Base-by-base conservation (phyloP, 1,284 basidiomycete genomes). In the Sporisorium graminicola region DNA sequence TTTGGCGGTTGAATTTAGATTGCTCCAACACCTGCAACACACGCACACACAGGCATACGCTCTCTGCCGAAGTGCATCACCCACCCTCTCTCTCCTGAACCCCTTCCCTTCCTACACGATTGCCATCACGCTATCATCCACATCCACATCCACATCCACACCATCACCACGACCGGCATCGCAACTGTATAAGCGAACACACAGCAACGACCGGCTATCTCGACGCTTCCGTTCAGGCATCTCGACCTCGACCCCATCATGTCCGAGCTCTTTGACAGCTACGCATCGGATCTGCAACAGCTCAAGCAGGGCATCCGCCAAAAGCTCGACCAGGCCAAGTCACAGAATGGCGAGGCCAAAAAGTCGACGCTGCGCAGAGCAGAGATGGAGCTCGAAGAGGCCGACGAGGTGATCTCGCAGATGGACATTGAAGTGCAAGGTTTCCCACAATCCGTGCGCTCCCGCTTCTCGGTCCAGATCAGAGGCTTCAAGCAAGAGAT, bases 401-500 rank as follows among this genome's bases (percentile, higher is more conserved):
- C 95, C 0, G 95, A 98, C 80, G 97, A 99, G 88, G 95, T 98
- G 35, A 71, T 83, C 12, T 94, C 94, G 37, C 97, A 99, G 90
- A 98, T 99, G 96, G 95, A 98, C 87, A 93, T 99, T 71, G 97
- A 99, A 87, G 92, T 97, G n/a, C 94, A 95, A 83, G 92, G 93
- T 13, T 95, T 98, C 86, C 95, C 95, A 0, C 91, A 93, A 81
- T 78, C 81, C 46, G 79, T 85, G 26, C 79, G 81, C 26, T 76
- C 74, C 44, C 67, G 79, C 46, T 85, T 72, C 46, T 29, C 63
- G 4, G 71, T 79, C 2, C 64, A 85, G 49, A 70, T 85, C 16
- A 65, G 79, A 44, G 77, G 68, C 0, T 74, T 74, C 50, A 79
- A 79, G 54, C 58, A 70, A 14, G 71, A 80, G 22, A 50, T 84